phyloP scores from a whole-genome alignment of 2,329 filamentous ascomycete species.

The Mariannaea sp. region DNA sequence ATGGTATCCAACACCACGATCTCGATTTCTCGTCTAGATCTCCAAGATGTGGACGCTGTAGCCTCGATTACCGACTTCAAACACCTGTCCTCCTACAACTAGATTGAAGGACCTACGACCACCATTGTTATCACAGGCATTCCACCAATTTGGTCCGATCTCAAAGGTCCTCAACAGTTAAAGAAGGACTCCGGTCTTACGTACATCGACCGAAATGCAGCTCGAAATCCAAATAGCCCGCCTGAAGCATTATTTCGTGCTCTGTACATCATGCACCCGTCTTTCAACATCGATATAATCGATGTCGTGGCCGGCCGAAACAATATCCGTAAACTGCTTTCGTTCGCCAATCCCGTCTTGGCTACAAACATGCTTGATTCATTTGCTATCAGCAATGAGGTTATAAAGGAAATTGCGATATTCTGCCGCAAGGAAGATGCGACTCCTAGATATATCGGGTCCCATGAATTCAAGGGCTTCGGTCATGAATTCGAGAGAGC shows the following conservation, averaged over 20 bases:
- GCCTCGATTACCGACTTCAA: conserved; percentile 5
- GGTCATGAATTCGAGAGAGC: conserved; percentile 52
- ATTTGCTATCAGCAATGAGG: conserved; percentile 51
- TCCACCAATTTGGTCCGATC: conserved; percentile 43
- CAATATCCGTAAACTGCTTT: conserved; percentile 54
- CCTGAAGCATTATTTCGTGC: conserved; percentile 54
- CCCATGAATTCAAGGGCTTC: conserved; percentile 47
- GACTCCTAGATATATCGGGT: conserved; percentile 38
- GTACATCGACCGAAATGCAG: conserved; percentile 53
- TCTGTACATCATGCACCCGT: conserved; percentile 45
- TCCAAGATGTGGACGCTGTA: conserved; percentile 1
- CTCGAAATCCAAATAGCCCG: conserved; percentile 48
- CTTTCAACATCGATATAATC: conserved; percentile 44
- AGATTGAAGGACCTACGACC: conserved; percentile 8
- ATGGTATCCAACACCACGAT: too few species aligned
- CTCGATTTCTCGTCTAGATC: too few species aligned
- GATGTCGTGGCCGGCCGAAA: conserved; percentile 54
- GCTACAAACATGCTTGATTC: conserved; percentile 34
- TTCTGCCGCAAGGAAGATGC: conserved; percentile 38
- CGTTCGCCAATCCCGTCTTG: conserved; percentile 44
- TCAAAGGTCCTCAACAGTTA: conserved; percentile 23
- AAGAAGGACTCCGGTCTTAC: conserved; percentile 45
- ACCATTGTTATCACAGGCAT: conserved; percentile 32
- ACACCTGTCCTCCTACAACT: conserved; percentile 15
- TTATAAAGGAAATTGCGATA: conserved; percentile 44